These are phyloP conservation scores for Hypoxylon perforatum DNA, from an alignment of 495 filamentous ascomycete genomes.

Conservation along the genomic window DNA sequence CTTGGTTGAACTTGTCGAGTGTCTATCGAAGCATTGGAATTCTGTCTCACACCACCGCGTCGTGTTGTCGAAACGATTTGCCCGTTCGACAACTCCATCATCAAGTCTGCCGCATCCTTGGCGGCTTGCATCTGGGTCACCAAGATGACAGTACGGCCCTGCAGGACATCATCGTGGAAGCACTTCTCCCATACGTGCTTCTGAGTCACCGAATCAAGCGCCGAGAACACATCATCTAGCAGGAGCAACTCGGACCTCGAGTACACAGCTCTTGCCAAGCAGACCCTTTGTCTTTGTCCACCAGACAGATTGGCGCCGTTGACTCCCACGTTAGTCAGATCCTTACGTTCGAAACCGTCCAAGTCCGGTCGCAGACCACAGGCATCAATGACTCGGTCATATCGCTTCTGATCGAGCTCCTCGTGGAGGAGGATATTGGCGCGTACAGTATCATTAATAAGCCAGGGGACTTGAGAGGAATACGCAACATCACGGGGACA, in stretches of 20 bases:
- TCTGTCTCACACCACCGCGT: not conserved
- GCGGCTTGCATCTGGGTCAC: not conserved
- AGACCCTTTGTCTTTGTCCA: conserved; percentile 90
- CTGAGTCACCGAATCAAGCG: conserved; percentile 86
- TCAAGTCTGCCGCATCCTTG: not conserved
- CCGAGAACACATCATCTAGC: conserved; percentile 85
- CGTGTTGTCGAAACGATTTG: not conserved
- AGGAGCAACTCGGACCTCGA: conserved; percentile 78
- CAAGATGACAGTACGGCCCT: not conserved
- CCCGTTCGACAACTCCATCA: not conserved
- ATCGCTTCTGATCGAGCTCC: not conserved
- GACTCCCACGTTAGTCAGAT: conserved; percentile 58
- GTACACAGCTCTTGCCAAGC: conserved; percentile 84
- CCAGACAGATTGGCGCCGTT: conserved; percentile 87
- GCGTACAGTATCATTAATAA: not conserved
- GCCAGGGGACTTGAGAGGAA: not conserved
- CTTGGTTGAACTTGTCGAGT: not conserved
- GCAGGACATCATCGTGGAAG: not conserved
- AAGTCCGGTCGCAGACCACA: not conserved
- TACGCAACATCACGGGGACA: not conserved
- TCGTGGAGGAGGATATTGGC: not conserved
- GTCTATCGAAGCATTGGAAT: not conserved
- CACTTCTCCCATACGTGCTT: conserved; percentile 78
- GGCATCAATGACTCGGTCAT: not conserved
- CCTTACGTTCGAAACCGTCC: not conserved